phyloP scores from a whole-genome alignment of 2,329 filamentous ascomycete species.

The Pyrenochaeta sp. region DNA sequence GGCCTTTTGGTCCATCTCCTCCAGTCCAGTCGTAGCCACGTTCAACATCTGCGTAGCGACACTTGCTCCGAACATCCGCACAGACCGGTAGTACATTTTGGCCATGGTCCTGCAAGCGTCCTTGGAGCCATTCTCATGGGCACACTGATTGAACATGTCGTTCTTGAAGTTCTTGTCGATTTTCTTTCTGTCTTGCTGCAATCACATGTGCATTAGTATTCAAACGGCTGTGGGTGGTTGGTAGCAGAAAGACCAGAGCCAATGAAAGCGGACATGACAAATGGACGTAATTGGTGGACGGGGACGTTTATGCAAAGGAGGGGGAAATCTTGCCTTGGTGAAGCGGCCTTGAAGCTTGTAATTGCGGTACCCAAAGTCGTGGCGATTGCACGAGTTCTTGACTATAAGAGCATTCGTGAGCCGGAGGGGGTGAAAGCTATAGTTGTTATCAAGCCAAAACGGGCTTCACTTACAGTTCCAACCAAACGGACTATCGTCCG shows the following conservation, averaged over 20 bases:
- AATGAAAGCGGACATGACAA: no score
- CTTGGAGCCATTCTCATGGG: conserved; percentile 18
- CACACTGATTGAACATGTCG: conserved; percentile 45
- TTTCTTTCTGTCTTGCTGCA: not conserved
- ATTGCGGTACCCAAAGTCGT: conserved; percentile 65
- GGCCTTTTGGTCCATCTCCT: not conserved
- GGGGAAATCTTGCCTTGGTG: conserved; percentile 26
- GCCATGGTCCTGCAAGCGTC: conserved; percentile 37
- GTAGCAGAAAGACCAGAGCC: no score
- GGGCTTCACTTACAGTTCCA: conserved; percentile 33
- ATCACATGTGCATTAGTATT: no score
- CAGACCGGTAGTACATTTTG: conserved; percentile 45
- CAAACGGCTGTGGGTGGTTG: no score
- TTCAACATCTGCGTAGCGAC: not conserved
- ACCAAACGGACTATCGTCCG: conserved; percentile 44
- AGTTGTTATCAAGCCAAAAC: no score
- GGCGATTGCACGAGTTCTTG: conserved; percentile 52
- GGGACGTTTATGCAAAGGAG: no score
- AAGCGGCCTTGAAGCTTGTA: conserved; percentile 61
- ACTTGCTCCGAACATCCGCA: conserved; percentile 31
- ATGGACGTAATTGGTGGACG: no score
- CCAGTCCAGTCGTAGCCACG: not conserved
- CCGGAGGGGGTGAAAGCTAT: no score
- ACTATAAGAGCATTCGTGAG: no score
- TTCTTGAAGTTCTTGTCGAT: conserved; percentile 61